Evolutionary conservation across 1,139 yeast genomes (phyloP).

Genomic region (Zygoascus sp.): DNA sequence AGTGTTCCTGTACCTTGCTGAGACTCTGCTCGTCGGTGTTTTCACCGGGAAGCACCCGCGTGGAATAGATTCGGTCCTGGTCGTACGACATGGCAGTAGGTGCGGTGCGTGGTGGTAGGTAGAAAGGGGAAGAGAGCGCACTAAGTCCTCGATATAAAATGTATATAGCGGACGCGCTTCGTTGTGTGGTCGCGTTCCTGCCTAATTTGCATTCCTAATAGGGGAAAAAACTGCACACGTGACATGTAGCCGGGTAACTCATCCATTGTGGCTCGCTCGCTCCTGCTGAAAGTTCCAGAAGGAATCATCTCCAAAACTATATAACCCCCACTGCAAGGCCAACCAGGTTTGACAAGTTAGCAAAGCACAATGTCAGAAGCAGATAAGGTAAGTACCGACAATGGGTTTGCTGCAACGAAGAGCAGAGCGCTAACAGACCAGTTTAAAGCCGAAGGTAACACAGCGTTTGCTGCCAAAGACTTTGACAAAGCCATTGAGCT

Average conservation of each 20-base stretch:
- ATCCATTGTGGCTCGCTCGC: too few relatives aligned
- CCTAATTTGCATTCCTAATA: slow-evolving; percentile 1
- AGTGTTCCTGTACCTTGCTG: slow-evolving; percentile 74
- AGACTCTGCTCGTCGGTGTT: slow-evolving; percentile 58
- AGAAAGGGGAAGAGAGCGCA: neutral
- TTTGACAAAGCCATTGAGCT: slow-evolving; percentile 72
- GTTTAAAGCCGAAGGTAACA: slow-evolving; percentile 63
- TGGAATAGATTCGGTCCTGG: slow-evolving; percentile 73
- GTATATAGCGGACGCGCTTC: slow-evolving; percentile 1
- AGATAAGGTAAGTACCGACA: slow-evolving; percentile 19
- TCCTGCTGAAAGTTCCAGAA: slow-evolving; percentile 6
- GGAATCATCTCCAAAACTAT: slow-evolving; percentile 1
- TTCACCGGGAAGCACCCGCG: slow-evolving; percentile 84
- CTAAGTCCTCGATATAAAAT: neutral
- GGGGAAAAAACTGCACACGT: neutral
- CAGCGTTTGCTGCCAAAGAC: slow-evolving; percentile 84
- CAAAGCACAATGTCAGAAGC: slow-evolving; percentile 25
- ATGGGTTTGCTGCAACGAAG: neutral
- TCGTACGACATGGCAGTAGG: slow-evolving; percentile 51
- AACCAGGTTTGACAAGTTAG: neutral
- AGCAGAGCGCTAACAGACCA: slow-evolving; percentile 11
- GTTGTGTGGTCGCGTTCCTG: slow-evolving; percentile 9
- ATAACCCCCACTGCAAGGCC: neutral
- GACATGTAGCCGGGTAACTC: slow-evolving; percentile 1
- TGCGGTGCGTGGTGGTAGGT: neutral